Conservation (phyloP, 257 asterid genomes). For the Solanum chaucha region DNA sequence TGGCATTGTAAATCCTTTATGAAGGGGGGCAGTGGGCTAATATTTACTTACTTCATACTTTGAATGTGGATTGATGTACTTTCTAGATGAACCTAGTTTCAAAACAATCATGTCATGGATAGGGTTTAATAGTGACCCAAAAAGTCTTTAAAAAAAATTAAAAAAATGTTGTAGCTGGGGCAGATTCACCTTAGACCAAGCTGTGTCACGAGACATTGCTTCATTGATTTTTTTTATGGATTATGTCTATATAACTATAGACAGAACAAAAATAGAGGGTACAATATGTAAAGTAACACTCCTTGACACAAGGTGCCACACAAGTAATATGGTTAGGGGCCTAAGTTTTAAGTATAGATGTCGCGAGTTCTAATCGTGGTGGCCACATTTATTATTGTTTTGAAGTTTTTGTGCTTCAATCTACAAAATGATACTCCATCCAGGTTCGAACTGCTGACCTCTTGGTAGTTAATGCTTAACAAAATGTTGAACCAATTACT, state of each 20-base stretch:
- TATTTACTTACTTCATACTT: background rate
- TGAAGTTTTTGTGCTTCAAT: background rate
- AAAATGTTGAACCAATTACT: background rate
- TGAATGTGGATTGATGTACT: background rate
- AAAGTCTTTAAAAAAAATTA: background rate
- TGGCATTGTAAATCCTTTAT: background rate
- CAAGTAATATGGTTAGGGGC: background rate
- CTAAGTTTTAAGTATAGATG: background rate
- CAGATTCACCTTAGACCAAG: background rate
- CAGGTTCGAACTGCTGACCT: background rate
- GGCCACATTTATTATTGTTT: background rate
- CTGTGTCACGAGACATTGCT: background rate
- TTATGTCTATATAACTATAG: background rate
- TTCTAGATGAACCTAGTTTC: background rate
- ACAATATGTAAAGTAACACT: background rate
- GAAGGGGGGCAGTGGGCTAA: background rate
- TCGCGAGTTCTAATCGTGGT: background rate
- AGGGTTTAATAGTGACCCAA: background rate
- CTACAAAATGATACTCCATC: background rate
- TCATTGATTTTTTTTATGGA: background rate
- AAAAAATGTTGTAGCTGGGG: background rate
- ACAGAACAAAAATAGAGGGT: background rate
- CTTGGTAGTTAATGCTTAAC: background rate
- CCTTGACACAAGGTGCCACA: background rate
- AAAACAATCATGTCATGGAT: background rate